These are phyloP conservation scores for Dryas drummondii DNA, from an alignment of 306 rosid genomes.

Conservation along the genomic window DNA sequence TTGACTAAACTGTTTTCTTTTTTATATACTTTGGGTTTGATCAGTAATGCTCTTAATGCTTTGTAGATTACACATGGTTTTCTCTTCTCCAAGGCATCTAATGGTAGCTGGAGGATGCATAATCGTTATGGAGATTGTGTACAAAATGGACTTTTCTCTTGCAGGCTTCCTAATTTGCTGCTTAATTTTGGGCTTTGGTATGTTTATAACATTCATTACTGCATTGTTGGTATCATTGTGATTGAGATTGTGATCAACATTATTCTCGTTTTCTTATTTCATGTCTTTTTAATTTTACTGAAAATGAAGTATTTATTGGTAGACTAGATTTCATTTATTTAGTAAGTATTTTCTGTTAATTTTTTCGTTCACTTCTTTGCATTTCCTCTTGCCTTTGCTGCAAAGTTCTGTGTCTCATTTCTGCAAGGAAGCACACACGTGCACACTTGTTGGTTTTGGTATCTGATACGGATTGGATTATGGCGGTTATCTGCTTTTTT, in stretches of 20 bases:
- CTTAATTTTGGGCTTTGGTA: conserved; percentile 89
- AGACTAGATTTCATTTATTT: not conserved
- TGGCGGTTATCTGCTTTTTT: not conserved
- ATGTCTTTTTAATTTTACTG: conserved; percentile 2
- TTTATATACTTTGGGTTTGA: not conserved
- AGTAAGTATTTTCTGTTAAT: not conserved
- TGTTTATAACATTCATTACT: conserved; percentile 29
- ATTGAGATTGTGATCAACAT: not conserved
- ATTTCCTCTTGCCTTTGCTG: not conserved
- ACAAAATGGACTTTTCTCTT: conserved; percentile 88
- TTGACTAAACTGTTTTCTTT: not conserved
- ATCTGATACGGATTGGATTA: not conserved
- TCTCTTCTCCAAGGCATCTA: conserved; percentile 95
- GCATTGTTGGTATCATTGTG: not conserved
- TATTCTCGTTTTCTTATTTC: not conserved
- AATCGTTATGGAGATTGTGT: conserved; percentile 72
- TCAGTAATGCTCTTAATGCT: conserved; percentile 8
- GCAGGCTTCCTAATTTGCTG: conserved; percentile 77
- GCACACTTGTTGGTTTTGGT: not conserved
- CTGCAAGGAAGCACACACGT: not conserved
- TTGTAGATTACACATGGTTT: conserved; percentile 93
- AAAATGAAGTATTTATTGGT: conserved; percentile 19
- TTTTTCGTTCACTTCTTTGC: conserved; percentile 1
- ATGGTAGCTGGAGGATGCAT: conserved; percentile 89
- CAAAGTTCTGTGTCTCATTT: not conserved